Base-by-base conservation (phyloP, 768 basidiomycete genomes). In the Nevesoporus exiguus region DNA sequence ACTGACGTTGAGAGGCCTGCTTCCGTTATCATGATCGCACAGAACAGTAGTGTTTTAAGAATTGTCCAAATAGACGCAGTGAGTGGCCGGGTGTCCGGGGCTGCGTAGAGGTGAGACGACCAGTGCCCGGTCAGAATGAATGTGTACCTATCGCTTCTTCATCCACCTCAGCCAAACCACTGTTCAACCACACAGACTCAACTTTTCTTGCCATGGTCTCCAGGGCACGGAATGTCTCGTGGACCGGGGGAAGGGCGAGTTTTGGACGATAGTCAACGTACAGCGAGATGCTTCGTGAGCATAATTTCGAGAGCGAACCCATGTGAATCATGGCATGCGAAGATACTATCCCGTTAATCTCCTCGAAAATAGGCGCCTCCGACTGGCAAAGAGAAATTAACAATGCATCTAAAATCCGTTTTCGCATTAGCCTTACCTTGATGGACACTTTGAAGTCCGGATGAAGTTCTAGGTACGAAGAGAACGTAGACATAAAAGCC, bases 41-140 rank as follows among this genome's bases (percentile, higher is more conserved):
- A 79, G 68, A 93, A 93, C n/a, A 93, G 73, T 0, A 90, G 66
- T 0, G 85, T 88, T 69, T 91, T 93, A 62, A 90, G 76, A 24
- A 80, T 75, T 2, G 73, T 72, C 90, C 90, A 93, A 9, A 84
- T 74, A 24, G 75, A 69, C n/a, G 74, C 76, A 3, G 75, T 66
- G 19, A 81, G 55, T 24, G 76, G 73, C 29, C 73, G 77, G 0
- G 78, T 75, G 33, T 76, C 76, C 15, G 73, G 69, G 8, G 74
- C 80, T 82, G 55, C 37, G 30, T 43, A 33, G 33, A 49, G 0
- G 24, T 67, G 52, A 67, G 59, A 42, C 14, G 13, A 29, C 7
- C 17, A 5, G 17, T 0, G 9, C 10, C 31, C 30, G 21, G 11
- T 13, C 6, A 73, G 66, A 49, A 74, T 67, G 41, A 72, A 71